These are phyloP conservation scores for Scheffersomyces stambukii DNA, from an alignment of 1,139 yeast species.

Conservation along the genomic window DNA sequence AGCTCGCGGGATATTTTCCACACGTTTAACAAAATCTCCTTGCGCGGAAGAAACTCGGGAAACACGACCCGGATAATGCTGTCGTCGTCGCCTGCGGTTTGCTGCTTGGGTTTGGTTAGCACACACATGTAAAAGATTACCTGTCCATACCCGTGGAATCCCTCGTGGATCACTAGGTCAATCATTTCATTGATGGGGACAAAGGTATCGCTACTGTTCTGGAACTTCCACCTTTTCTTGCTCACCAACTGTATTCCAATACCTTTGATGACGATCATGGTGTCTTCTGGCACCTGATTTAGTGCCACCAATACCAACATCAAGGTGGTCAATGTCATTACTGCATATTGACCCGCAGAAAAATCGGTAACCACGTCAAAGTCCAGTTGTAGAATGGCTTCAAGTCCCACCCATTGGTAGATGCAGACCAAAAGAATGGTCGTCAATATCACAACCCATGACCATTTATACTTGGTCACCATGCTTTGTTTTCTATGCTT, in stretches of 20 bases:
- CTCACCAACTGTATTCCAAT: conserved; percentile 34
- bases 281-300: conserved; percentile 28
- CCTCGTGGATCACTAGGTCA: conserved; percentile 66
- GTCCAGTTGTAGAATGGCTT: too few relatives aligned
- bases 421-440: conserved; percentile 3
- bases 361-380: too few relatives aligned
- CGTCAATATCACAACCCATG: conserved; percentile 2
- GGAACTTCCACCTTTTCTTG: conserved; percentile 25
- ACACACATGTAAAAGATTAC: conserved; percentile 60
- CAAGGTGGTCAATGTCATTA: too few relatives aligned
- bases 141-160: conserved; percentile 56
- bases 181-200: conserved; percentile 51
- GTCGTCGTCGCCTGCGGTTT: conserved; percentile 16
- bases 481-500: conserved; percentile 5
- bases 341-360: too few relatives aligned
- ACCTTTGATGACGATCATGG: conserved; percentile 32
- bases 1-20: conserved; percentile 37
- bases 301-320: conserved; percentile 11
- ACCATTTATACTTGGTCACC: conserved; percentile 2
- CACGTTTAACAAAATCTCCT: conserved; percentile 37
- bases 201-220: conserved; percentile 26
- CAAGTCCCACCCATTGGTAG: too few relatives aligned
- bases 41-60: conserved; percentile 43
- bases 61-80: conserved; percentile 46
- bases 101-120: conserved; percentile 41